Evolutionary conservation across 805 yeast genomes (phyloP).

Genomic region (Debaryomyces tyrocola): DNA sequence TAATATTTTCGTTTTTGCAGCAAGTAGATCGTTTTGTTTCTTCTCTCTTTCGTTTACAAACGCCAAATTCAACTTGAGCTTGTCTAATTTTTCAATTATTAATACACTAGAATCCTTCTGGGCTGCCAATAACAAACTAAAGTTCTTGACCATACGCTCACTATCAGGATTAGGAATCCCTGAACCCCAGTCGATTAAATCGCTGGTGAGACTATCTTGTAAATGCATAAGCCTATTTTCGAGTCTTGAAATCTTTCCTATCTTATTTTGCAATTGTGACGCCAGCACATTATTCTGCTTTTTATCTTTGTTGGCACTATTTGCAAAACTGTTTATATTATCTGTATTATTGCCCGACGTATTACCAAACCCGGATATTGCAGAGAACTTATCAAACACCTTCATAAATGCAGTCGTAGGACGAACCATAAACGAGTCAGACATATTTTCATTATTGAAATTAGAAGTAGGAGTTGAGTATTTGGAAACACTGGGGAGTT

Average conservation of each 20-base stretch:
- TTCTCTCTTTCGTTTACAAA: constrained; percentile 52
- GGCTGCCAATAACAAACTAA: constrained; percentile 34
- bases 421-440: constrained; percentile 12
- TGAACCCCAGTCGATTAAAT: constrained; percentile 43
- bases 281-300: constrained; percentile 8
- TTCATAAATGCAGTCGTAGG: constrained; percentile 23
- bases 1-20: constrained; percentile 36
- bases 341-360: constrained; percentile 2
- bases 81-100: constrained; percentile 44
- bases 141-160: constrained; percentile 39
- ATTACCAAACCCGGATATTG: constrained; percentile 8
- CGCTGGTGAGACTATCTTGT: constrained; percentile 39
- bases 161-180: constrained; percentile 39
- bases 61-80: constrained; percentile 41
- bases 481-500: constrained; percentile 5
- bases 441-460: constrained; percentile 10
- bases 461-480: constrained; percentile 8
- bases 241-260: constrained; percentile 27
- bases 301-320: constrained; percentile 4
- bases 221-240: constrained; percentile 38
- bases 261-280: constrained; percentile 7
- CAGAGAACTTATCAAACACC: constrained; percentile 17
- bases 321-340: neutral
- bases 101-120: constrained; percentile 38
- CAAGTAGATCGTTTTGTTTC: constrained; percentile 41